Evolutionary conservation across 805 yeast genomes (phyloP).

Genomic region (Candida tibetensis): DNA sequence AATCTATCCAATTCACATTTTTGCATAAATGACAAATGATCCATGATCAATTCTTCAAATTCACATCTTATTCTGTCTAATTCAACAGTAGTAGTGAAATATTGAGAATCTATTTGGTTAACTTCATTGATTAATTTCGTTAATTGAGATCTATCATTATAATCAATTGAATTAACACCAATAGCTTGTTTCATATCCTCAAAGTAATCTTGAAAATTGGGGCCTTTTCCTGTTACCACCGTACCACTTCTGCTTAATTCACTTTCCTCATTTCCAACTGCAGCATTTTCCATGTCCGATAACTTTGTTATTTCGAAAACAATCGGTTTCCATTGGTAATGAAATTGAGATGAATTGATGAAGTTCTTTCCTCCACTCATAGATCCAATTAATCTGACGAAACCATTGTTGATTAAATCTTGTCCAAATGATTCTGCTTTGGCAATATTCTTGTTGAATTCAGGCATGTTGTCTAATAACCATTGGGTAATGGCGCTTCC

Average conservation of each 20-base stretch:
- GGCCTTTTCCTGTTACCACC: constrained; percentile 2
- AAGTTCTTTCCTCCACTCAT: constrained; percentile 50
- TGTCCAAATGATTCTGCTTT: constrained; percentile 75
- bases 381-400: constrained; percentile 62
- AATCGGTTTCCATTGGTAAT: constrained; percentile 76
- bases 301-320: constrained; percentile 51
- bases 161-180: constrained; percentile 41
- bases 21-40: constrained; percentile 74
- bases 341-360: constrained; percentile 70
- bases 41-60: constrained; percentile 69
- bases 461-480: constrained; percentile 47
- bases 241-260: constrained; percentile 9
- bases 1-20: constrained; percentile 78
- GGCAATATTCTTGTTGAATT: constrained; percentile 46
- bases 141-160: constrained; percentile 50
- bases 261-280: constrained; percentile 7
- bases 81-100: constrained; percentile 48
- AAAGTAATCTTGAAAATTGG: constrained; percentile 23
- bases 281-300: constrained; percentile 8
- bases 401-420: constrained; percentile 59
- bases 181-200: constrained; percentile 46
- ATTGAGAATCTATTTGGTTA: constrained; percentile 48
- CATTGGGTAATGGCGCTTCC: constrained; percentile 63
- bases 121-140: constrained; percentile 57
- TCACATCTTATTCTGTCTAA: constrained; percentile 69